These are phyloP conservation scores for Solanum virginianum DNA, from an alignment of 257 asterid genomes.

Conservation along the genomic window DNA sequence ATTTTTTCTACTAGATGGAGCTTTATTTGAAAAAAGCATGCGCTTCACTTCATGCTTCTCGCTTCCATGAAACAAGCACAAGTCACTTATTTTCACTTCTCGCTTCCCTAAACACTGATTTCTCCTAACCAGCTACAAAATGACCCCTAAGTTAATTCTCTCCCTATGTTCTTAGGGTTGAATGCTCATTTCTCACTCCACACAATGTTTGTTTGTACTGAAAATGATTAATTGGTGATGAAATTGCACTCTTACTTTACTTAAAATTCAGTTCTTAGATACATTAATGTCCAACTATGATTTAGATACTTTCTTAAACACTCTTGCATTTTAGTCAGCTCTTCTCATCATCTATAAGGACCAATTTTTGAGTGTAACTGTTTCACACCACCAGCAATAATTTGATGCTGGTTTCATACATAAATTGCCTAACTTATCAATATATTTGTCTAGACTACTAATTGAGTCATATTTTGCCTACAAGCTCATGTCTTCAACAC, in stretches of 20 bases:
- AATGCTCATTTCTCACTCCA: background rate
- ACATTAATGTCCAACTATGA: background rate
- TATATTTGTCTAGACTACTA: background rate
- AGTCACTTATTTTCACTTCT: no score
- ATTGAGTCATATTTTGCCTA: background rate
- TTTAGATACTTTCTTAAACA: background rate
- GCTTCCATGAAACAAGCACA: no score
- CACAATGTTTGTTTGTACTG: background rate
- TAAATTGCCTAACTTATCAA: background rate
- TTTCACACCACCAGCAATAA: background rate
- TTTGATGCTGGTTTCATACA: background rate
- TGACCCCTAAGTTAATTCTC: background rate
- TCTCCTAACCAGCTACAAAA: background rate
- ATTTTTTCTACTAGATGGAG: no score
- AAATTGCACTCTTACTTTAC: background rate
- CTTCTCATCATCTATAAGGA: background rate
- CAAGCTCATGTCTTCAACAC: background rate
- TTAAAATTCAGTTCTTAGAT: background rate
- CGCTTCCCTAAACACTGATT: no score
- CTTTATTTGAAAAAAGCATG: no score
- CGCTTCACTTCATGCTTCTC: no score
- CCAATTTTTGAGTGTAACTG: background rate
- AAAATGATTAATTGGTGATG: background rate
- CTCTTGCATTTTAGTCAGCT: background rate
- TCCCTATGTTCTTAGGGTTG: background rate